Percentiles rank a stretch among this genome's conserved stretches.
phyloP scores from a whole-genome alignment of 306 rosid genomes.

The Hylodesmum podocarpum region DNA sequence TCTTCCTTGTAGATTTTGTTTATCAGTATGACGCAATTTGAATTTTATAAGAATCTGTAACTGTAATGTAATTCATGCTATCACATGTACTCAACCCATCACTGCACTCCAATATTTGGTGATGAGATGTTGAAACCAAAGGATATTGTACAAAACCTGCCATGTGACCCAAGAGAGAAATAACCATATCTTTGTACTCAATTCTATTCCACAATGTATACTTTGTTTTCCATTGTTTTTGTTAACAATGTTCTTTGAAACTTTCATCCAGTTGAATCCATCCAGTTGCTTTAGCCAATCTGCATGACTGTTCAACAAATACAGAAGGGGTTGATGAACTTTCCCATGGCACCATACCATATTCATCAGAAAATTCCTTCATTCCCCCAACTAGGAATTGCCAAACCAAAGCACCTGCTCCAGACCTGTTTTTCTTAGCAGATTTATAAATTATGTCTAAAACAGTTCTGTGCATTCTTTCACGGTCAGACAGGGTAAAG shows the following conservation, averaged over 20 bases:
- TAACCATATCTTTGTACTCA: neutral
- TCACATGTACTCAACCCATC: constrained; percentile 37
- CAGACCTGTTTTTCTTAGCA: constrained; percentile 69
- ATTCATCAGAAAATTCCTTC: constrained; percentile 77
- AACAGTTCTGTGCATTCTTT: constrained; percentile 52
- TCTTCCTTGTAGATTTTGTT: neutral
- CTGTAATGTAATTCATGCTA: constrained; percentile 16
- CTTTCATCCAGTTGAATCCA: constrained; percentile 40
- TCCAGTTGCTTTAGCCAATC: constrained; percentile 59
- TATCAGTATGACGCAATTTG: constrained; percentile 5
- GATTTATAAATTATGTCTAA: constrained; percentile 65
- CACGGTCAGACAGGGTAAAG: constrained; percentile 58
- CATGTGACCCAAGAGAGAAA: neutral
- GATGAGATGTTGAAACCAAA: constrained; percentile 6
- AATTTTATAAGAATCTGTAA: constrained; percentile 21
- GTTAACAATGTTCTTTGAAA: constrained; percentile 55
- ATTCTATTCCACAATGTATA: constrained; percentile 3
- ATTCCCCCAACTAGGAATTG: constrained; percentile 82
- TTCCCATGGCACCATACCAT: constrained; percentile 72
- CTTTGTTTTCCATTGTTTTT: constrained; percentile 33
- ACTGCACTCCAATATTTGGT: constrained; percentile 30
- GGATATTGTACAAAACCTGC: constrained; percentile 26
- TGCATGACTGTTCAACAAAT: constrained; percentile 69
- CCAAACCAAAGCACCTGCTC: constrained; percentile 91
- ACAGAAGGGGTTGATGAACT: constrained; percentile 48